phyloP scores from a whole-genome alignment of 306 rosid species.

The Vachellia pachyceras region DNA sequence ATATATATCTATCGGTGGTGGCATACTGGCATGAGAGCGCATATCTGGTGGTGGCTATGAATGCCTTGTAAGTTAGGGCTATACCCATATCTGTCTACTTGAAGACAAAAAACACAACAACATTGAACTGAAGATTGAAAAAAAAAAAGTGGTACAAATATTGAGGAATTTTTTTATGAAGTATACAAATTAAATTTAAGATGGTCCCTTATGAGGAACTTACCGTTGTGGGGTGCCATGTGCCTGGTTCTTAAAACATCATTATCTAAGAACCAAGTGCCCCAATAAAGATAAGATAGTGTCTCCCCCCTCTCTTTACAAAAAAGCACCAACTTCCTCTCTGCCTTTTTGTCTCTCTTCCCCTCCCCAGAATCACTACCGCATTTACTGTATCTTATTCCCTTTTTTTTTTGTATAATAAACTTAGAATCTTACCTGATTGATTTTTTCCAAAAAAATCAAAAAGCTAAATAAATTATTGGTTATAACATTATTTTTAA shows the following conservation, averaged over 20 bases:
- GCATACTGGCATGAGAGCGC: too few species aligned
- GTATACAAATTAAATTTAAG: not conserved
- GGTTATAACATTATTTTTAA: too few species aligned
- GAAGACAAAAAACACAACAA: not conserved
- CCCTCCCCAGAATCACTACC: slow-evolving; percentile 35
- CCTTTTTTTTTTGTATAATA: not conserved
- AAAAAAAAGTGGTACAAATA: not conserved
- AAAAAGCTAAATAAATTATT: too few species aligned
- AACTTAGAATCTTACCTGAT: too few species aligned
- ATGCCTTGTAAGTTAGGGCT: slow-evolving; percentile 22
- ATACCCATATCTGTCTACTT: not conserved
- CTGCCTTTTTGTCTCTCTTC: slow-evolving; percentile 43
- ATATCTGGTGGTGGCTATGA: not conserved
- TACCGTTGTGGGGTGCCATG: too few species aligned
- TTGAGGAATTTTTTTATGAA: not conserved
- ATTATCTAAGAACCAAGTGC: slow-evolving; percentile 41
- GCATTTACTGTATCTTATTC: slow-evolving; percentile 36
- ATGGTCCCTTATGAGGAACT: not conserved
- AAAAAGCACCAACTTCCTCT: slow-evolving; percentile 20
- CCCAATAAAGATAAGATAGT: slow-evolving; percentile 35
- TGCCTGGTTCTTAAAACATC: slow-evolving; percentile 39
- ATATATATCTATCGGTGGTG: too few species aligned
- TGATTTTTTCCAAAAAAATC: too few species aligned
- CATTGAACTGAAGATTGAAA: not conserved
- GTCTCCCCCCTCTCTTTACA: slow-evolving; percentile 10